Percentiles rank a stretch among this genome's conserved stretches.
These are phyloP conservation scores for Trichoderma afroharzianum DNA, from an alignment of 2,329 filamentous ascomycete species.

Conservation along the genomic window DNA sequence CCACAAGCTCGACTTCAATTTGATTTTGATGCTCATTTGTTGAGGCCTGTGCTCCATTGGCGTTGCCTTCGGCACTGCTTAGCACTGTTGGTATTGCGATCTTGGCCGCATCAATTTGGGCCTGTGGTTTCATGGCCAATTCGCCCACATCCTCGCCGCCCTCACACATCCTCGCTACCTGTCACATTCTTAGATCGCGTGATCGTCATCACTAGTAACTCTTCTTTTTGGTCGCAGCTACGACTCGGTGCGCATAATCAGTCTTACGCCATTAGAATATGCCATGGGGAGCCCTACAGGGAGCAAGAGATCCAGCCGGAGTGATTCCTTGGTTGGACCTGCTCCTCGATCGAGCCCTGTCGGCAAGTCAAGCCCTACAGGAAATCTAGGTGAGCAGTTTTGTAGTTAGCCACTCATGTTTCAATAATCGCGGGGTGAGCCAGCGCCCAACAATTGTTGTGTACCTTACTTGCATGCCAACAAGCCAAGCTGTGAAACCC, in stretches of 20 bases:
- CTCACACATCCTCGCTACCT: not conserved
- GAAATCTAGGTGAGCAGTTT: not conserved
- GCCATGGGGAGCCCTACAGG: conserved; percentile 11
- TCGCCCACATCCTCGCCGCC: not conserved
- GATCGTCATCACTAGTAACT: not conserved
- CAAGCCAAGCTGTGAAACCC: not conserved
- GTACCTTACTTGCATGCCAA: not conserved
- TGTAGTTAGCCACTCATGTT: not conserved
- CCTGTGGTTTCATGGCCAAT: not conserved
- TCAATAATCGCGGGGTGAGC: not conserved
- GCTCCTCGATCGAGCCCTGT: conserved; percentile 9
- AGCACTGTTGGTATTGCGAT: not conserved
- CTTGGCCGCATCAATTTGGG: not conserved
- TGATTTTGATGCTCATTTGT: not conserved
- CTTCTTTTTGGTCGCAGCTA: not conserved
- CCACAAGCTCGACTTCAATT: not conserved
- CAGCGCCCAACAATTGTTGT: not conserved
- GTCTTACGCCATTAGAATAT: not conserved
- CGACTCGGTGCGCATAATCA: not conserved
- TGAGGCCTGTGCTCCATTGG: not conserved
- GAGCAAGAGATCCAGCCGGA: conserved; percentile 17
- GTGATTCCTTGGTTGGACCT: conserved; percentile 1
- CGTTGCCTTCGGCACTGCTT: not conserved
- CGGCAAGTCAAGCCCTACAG: not conserved
- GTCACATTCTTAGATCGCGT: not conserved